phyloP scores from a whole-genome alignment of 2,329 filamentous ascomycete species.

The Triangularia verruculosa region DNA sequence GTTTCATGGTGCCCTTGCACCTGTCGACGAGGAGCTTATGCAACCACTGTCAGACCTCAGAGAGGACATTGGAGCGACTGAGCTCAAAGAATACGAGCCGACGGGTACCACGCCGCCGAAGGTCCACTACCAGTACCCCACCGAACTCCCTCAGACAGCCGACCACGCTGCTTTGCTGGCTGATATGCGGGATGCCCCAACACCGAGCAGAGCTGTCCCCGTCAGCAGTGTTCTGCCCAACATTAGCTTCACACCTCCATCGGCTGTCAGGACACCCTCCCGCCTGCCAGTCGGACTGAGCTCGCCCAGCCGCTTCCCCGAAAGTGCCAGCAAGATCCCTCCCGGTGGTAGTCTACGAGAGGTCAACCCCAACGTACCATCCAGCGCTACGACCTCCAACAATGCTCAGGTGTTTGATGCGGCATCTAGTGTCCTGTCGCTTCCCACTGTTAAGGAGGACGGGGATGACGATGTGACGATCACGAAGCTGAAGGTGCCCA shows the following conservation, averaged over 20 bases:
- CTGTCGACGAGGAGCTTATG: slow-evolving; percentile 57
- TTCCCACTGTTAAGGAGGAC: slow-evolving; percentile 36
- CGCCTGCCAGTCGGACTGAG: neutral
- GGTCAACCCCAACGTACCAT: slow-evolving; percentile 49
- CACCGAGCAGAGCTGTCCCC: slow-evolving; percentile 30
- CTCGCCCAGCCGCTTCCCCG: slow-evolving; percentile 21
- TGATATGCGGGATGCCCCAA: slow-evolving; percentile 37
- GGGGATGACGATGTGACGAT: slow-evolving; percentile 49
- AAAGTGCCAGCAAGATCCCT: slow-evolving; percentile 11
- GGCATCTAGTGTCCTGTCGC: slow-evolving; percentile 41
- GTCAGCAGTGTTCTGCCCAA: slow-evolving; percentile 16
- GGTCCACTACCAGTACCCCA: slow-evolving; percentile 75
- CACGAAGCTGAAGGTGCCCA: slow-evolving; percentile 17
- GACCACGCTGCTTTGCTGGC: slow-evolving; percentile 45
- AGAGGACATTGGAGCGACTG: slow-evolving; percentile 60
- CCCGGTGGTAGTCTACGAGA: slow-evolving; percentile 46
- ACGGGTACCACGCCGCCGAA: slow-evolving; percentile 88
- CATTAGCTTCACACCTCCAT: slow-evolving; percentile 6
- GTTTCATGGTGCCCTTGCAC: slow-evolving; percentile 59
- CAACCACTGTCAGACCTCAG: slow-evolving; percentile 70
- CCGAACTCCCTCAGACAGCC: slow-evolving; percentile 70
- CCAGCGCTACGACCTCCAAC: slow-evolving; percentile 31
- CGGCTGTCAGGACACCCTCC: neutral
- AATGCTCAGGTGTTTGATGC: slow-evolving; percentile 39
- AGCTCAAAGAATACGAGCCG: slow-evolving; percentile 74